These are phyloP conservation scores for Kondoa malvinella DNA, from an alignment of 768 basidiomycete genomes.

Conservation along the genomic window DNA sequence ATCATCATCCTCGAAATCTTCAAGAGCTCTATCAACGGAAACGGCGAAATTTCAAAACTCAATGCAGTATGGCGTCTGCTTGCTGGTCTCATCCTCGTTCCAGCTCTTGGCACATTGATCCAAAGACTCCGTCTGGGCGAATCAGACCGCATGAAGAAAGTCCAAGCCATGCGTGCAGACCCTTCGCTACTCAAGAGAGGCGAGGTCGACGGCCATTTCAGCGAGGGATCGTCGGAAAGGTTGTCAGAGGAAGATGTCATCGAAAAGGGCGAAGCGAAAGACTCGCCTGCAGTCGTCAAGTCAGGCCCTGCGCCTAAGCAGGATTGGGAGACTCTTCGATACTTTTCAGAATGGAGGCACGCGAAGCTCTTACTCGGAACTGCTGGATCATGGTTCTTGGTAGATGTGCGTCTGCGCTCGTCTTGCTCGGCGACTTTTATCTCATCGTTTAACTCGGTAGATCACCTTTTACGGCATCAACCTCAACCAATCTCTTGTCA, in stretches of 20 bases:
- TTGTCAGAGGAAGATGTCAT: background rate
- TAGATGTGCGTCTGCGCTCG: slow-evolving; percentile 43
- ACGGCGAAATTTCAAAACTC: slow-evolving; percentile 41
- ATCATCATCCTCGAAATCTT: slow-evolving; percentile 51
- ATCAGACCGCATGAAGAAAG: slow-evolving; percentile 31
- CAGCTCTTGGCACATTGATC: slow-evolving; percentile 57
- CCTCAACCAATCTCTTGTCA: slow-evolving; percentile 46
- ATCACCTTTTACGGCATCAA: slow-evolving; percentile 41
- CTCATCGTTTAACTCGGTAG: background rate
- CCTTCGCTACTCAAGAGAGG: slow-evolving; percentile 26
- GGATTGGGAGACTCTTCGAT: slow-evolving; percentile 27
- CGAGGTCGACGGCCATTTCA: slow-evolving; percentile 33
- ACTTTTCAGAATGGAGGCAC: slow-evolving; percentile 60
- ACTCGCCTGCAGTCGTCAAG: background rate
- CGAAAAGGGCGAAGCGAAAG: background rate
- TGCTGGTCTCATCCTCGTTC: slow-evolving; percentile 55
- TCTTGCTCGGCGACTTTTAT: background rate
- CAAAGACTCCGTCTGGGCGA: slow-evolving; percentile 59
- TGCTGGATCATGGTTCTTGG: slow-evolving; percentile 52
- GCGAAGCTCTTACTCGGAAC: slow-evolving; percentile 52
- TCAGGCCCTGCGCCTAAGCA: background rate
- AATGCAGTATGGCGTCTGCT: slow-evolving; percentile 62
- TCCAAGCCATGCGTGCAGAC: slow-evolving; percentile 15
- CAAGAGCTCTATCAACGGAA: slow-evolving; percentile 41
- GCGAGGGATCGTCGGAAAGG: background rate